phyloP scores from a whole-genome alignment of 768 basidiomycete species.

The Lyophyllum atratum region DNA sequence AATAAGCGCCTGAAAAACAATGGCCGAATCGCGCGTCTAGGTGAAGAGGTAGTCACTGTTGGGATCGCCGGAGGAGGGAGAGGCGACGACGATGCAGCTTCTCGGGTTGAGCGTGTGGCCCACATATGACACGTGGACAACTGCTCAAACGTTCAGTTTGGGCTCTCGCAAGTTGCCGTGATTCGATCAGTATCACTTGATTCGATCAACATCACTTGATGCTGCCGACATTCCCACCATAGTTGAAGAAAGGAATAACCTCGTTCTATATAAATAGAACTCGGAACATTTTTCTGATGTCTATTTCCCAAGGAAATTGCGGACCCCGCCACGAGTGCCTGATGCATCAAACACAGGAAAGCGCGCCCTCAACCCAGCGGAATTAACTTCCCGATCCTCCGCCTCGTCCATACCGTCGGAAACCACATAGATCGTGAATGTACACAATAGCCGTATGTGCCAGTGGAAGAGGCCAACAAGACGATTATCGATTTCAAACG shows the following conservation, averaged over 20 bases:
- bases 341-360: background rate
- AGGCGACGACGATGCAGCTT: constrained; percentile 55
- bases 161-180: too few species aligned
- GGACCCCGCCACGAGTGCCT: too few species aligned
- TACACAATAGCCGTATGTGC: background rate
- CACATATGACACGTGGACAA: too few species aligned
- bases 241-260: too few species aligned
- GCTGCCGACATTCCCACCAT: too few species aligned
- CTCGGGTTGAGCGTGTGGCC: too few species aligned
- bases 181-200: too few species aligned
- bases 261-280: too few species aligned
- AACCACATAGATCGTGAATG: background rate
- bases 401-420: background rate
- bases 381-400: background rate
- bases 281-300: too few species aligned
- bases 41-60: constrained; percentile 66
- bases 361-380: background rate
- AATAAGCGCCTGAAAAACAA: constrained; percentile 54
- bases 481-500: background rate
- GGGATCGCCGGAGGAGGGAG: constrained; percentile 45
- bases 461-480: background rate
- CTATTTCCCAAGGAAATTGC: too few species aligned
- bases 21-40: constrained; percentile 69
- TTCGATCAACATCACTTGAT: too few species aligned
- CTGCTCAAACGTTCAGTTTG: too few species aligned